Evolutionary conservation across 768 basidiomycete species (phyloP), one percentile per base, ranked within the genome.

Genomic region (Lactarius trivialis): DNA sequence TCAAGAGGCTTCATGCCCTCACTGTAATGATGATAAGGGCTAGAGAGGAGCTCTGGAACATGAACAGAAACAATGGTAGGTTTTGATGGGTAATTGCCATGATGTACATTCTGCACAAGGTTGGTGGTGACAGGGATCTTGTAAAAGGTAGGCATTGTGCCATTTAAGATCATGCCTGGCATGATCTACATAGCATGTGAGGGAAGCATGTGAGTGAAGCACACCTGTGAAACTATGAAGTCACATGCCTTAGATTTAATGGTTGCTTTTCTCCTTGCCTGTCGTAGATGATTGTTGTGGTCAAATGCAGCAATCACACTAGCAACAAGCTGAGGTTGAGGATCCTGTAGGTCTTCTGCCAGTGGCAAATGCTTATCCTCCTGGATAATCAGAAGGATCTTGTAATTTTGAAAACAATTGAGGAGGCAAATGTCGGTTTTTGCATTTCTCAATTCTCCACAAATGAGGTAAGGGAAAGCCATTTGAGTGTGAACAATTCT

Each of bases 101-200:
- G 14, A 0, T 5, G 1, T 1, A 50, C 5, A 50, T 50, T 28
- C 3, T 3, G 14, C 17, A 28, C 26, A 28, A 50, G 17, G 28
- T 50, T 28, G 26, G 26, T n/a, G 9, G 41, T 43, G 11, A 43
- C 7, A 19, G 41, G 41, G 41, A 21, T 21, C 41, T 50, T 50
- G 49, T 28, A 50, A 8, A 50, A 50, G 7, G 14, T 30, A 2
- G 49, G 49, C 28, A 30, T 30, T 15, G 49, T 50, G 4, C 83
- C 82, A 5, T 84, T 82, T 64, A 76, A 84, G 34, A 80, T 84
- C 15, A 82, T 80, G 67, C 82, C 83, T 12, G 26, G 14, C 49
- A 50, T 50, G 26, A 50, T 15, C 48, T 49, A n/a, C 19, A n/a
- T 41, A 2, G 9, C 19, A n/a, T n/a, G 41, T 41, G 8, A n/a